Base-by-base conservation (phyloP, 2,329 filamentous ascomycete genomes). In the Fusarium sp. region DNA sequence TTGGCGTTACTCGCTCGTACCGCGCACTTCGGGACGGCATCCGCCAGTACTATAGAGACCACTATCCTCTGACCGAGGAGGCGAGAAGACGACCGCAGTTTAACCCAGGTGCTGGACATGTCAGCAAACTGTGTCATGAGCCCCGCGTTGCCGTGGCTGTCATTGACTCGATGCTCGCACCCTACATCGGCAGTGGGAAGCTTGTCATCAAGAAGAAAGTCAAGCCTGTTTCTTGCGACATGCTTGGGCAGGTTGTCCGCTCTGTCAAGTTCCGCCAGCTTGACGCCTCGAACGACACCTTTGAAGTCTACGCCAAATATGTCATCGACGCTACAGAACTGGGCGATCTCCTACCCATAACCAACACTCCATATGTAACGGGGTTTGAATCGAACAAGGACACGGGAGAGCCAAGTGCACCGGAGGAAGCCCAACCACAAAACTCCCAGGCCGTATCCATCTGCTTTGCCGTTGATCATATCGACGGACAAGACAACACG, bases 371-470 rank as follows among this genome's bases (percentile, higher is more conserved):
- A 0, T 71, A 71, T 33, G 69, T 71, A 2, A 71, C 69, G 1
- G 69, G 69, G 0, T 71, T 71, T 19, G 69, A 71, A 23, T 71
- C 69, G 6, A 48, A 50, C 0, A 48, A 54, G 3, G 66, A 71
- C 17, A 71, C 69, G 0, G 66, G 69, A 11, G 69, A 71, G 15
- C 69, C 69, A 2, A 70, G 66, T 15, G 69, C 66, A 0, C 69
- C 69, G 0, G 62, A 65, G 3, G 61, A 69, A 31, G 69, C 69
- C 1, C 69, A 71, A 6, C 69, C 69, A 3, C 29, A 59, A 1
- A 71, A 71, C 53, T 70, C 67, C 1, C 69, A 71, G 13, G 69
- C 69, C 2, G 69, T 71, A 3, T 71, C 68, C 4, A 71, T 71
- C 46, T 71, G 69, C 46, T 71, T 71, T 21, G 67, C 69, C 0